Conservation (phyloP, 148 eudicot genomes). For the Suaeda aralocaspica region DNA sequence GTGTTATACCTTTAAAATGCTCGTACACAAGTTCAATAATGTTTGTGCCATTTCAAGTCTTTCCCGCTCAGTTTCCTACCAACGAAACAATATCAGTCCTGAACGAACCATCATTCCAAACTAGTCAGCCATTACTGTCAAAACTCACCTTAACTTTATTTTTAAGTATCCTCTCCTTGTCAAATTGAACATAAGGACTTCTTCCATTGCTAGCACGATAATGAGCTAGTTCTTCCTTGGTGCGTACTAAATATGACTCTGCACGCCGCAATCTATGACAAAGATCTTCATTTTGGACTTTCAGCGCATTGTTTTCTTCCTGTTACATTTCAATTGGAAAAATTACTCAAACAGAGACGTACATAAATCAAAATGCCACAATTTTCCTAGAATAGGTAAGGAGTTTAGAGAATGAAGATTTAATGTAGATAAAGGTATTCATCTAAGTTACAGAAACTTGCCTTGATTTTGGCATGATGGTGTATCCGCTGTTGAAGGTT, state of each 20-base stretch:
- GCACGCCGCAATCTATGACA: constrained; percentile 44
- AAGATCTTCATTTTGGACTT: constrained; percentile 67
- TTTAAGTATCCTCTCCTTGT: constrained; percentile 42
- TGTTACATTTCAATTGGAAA: constrained; percentile 31
- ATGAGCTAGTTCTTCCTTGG: constrained; percentile 52
- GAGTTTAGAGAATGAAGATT: not conserved
- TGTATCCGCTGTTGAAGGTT: constrained; percentile 90
- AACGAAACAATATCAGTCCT: not conserved
- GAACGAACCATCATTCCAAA: not conserved
- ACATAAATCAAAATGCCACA: not conserved
- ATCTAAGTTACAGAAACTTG: constrained; percentile 20
- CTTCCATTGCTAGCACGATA: constrained; percentile 46
- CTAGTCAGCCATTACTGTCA: not conserved
- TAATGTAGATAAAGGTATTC: no score
- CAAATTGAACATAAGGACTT: constrained; percentile 38
- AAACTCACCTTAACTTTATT: constrained; percentile 53
- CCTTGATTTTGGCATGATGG: constrained; percentile 97
- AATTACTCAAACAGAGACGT: not conserved
- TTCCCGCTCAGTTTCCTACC: constrained; percentile 73
- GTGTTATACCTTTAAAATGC: constrained; percentile 58
- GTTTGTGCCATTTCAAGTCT: constrained; percentile 63
- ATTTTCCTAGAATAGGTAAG: not conserved
- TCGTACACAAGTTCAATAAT: constrained; percentile 62
- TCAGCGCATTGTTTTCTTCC: constrained; percentile 86
- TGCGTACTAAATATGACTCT: constrained; percentile 41